A percentile compares a stretch with the other conserved stretches of the same genome.
These are phyloP conservation scores for Leccinum proximum DNA, from an alignment of 1,284 basidiomycete species.

Conservation along the genomic window DNA sequence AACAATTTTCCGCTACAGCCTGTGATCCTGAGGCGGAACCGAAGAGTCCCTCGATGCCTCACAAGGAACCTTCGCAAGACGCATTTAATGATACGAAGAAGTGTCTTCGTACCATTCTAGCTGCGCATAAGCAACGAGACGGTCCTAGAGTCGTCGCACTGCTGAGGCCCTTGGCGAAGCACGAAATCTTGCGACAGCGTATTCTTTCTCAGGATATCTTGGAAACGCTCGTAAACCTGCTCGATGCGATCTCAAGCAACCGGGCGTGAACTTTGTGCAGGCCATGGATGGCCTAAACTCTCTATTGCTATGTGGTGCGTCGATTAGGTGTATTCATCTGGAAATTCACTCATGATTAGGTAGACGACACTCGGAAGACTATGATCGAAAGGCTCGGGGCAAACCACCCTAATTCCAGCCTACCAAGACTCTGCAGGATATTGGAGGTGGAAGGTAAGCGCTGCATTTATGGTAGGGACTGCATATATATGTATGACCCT, in stretches of 20 bases:
- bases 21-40: slow-evolving; percentile 1
- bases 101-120: slow-evolving; percentile 13
- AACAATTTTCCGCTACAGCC: slow-evolving; percentile 5
- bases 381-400: slow-evolving; percentile 14
- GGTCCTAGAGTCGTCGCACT: slow-evolving; percentile 24
- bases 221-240: slow-evolving; percentile 14
- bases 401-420: not conserved
- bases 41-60: not conserved
- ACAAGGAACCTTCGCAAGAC: not conserved
- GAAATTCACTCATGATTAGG: not conserved
- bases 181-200: slow-evolving; percentile 10
- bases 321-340: not conserved
- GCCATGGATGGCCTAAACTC: slow-evolving; percentile 24
- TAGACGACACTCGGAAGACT: slow-evolving; percentile 12
- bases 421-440: slow-evolving; percentile 18
- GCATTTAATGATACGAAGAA: slow-evolving; percentile 10
- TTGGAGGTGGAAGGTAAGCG: slow-evolving; percentile 10
- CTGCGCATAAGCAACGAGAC: slow-evolving; percentile 14
- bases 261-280: slow-evolving; percentile 14
- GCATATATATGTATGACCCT: not conserved
- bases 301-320: slow-evolving; percentile 13
- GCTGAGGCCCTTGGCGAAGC: slow-evolving; percentile 19
- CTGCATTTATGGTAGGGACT: not conserved
- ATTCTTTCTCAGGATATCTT: slow-evolving; percentile 9
- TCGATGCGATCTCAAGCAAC: slow-evolving; percentile 14